Base-by-base conservation (phyloP, 441 rosid genomes). In the Daphne laureola region DNA sequence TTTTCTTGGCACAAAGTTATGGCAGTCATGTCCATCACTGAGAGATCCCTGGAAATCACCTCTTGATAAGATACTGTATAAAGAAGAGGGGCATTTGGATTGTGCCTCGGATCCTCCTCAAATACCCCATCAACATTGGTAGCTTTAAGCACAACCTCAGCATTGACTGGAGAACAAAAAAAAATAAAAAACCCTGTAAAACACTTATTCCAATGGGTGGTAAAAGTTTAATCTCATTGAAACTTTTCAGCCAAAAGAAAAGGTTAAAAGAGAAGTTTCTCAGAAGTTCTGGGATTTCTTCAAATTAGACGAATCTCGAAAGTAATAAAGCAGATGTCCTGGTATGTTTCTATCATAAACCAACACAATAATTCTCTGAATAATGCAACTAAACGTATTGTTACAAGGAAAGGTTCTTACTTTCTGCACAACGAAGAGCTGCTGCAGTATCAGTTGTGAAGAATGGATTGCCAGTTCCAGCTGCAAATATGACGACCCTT, bases 21-120 rank as follows among this genome's bases (percentile, higher is more conserved):
- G 64, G 98, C 96, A 38, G 98, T 92, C 95, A 88, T 77, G 69
- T 92, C 96, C 98, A 92, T 92, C 9, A 92, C 96, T 0, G 91
- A 88, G 55, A 92, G 90, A 69, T 88, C 96, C 68, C 81, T 92
- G 2, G 85, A 86, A 52, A 83, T 84, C 64, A 91, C 91, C 60
- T 91, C 96, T 0, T 86, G 80, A 73, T 82, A 88, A 12, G 95
- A 86, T 18, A 84, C 63, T 41, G 88, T 69, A 23, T 88, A 84
- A 17, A 73, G 89, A 49, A 91, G 93, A 31, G 73, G 67, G 46
- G 96, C 95, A 72, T 84, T 77, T 46, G 94, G 95, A 68, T 92
- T 88, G 50, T 31, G 3, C 64, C 66, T 81, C 17, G 98, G 96
- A 81, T 92, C 87, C 49, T 88, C 87, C 8, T 92, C 94, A 64